Evolutionary conservation across 164 flowering plant genomes (phyloP).

Genomic region (Tetracentron sinense): DNA sequence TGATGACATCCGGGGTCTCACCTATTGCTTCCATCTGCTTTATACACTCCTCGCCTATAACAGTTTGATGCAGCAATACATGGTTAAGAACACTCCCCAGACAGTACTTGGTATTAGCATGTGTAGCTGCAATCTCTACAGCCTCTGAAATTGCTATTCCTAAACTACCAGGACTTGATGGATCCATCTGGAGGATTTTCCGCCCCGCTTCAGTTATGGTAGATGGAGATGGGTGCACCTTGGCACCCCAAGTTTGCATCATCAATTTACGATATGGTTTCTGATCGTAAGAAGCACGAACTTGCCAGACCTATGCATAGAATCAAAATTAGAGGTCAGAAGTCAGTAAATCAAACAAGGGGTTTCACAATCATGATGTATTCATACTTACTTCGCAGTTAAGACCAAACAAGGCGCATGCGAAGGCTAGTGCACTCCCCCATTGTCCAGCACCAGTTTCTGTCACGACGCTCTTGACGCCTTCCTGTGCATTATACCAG

Average conservation of each 20-base stretch:
- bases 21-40: constrained; percentile 88
- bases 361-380: background rate
- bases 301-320: constrained; percentile 86
- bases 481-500: constrained; percentile 81
- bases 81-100: constrained; percentile 95
- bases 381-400: constrained; percentile 59
- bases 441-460: constrained; percentile 99
- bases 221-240: constrained; percentile 95
- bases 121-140: constrained; percentile 73
- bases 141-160: constrained; percentile 98
- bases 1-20: constrained; percentile 84
- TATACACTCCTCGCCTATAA: constrained; percentile 93
- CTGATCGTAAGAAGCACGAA: constrained; percentile 88
- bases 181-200: constrained; percentile 59
- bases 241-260: constrained; percentile 99
- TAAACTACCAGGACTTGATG: constrained; percentile 84
- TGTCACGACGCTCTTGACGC: constrained; percentile 81
- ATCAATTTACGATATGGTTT: constrained; percentile 89
- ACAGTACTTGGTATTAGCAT: constrained; percentile 81
- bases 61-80: constrained; percentile 89
- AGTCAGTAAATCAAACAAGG: background rate
- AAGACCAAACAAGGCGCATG: constrained; percentile 71
- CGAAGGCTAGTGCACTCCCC: constrained; percentile 91
- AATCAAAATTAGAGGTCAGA: constrained; percentile 7
- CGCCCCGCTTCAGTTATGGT: constrained; percentile 66